Base-by-base conservation (phyloP, 2,329 filamentous ascomycete genomes). In the Ciborinia camelliae region DNA sequence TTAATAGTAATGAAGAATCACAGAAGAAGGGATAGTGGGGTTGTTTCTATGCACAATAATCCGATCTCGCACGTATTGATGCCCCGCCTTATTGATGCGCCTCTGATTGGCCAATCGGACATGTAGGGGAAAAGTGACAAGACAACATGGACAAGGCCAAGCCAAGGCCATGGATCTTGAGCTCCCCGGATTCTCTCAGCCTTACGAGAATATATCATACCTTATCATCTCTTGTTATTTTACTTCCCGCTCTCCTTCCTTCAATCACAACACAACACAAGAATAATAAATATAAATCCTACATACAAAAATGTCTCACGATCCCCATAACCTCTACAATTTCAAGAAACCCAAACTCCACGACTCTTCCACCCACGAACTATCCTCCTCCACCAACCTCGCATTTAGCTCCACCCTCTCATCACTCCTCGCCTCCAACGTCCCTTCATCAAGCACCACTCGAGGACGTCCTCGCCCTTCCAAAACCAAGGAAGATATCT, bases 341-440 rank as follows among this genome's bases (percentile, higher is more conserved):
- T 84, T 89, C 61, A 84, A 86, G 63, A 85, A 86, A 45, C 80
- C 84, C 14, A 94, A 92, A 76, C 62, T 64, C 12, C 62, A 64
- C 18, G 43, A 37, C 20, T 87, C 87, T 48, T 75, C 79, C 71
- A 82, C 85, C 69, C 88, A 86, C 73, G 86, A 90, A 72, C 85
- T 91, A 65, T 86, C 86, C 23, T 85, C 92, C 23, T 89, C 86
- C 23, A 87, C 86, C 59, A 89, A 86, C 52, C 85, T 97, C 63
- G 87, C 92, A 74, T 98, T 99, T 79, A 87, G 90, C n/a, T 91
- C 91, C 14, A 90, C 95, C 69, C 86, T 98, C 68, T 89, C 90
- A 71, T 90, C 88, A 53, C 86, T 97, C 63, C 91, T 97, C 78
- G 81, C 88, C 62, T 76, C 79, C n/a, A 77, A 79, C n/a, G 77